Evolutionary conservation across 176 grass and related monocot species (phyloP), one percentile per base, ranked within the genome.

Genomic region (Stipa capillata): DNA sequence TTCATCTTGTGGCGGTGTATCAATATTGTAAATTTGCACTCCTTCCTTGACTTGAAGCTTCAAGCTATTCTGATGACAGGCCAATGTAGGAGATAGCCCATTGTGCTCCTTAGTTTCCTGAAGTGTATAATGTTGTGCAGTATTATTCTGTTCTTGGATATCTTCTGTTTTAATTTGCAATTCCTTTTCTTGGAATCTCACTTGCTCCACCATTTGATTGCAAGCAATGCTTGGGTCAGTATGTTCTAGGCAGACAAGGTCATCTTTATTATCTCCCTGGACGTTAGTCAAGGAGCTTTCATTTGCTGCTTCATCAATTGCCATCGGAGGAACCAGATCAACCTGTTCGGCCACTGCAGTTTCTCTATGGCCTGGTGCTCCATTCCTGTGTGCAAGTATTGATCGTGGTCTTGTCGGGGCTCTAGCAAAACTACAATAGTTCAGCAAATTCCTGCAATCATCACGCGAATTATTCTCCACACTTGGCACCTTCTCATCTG

Each of bases 341-440:
- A 64, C 72, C 41, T 79, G 82, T 65, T 65, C 62, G 17, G 66
- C 21, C 4, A 88, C 83, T 63, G 49, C 54, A 79, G 31, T 44
- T 59, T 68, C 76, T 65, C 66, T 80, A 76, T 64, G 53, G 59
- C 41, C 39, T 47, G 24, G 48, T 63, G 73, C 17, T 60, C 54
- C 32, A 76, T 85, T 88, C 82, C 60, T 96, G 49, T 91, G 84
- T 56, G 77, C 29, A 73, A 89, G 21, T 69, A 90, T 9, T 72
- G 92, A 89, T 52, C 90, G 74, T 12, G 81, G 87, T 77, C 82
- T 92, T 28, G 81, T 99, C 15, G 90, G 86, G 27, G 90, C 80
- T 74, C 74, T 93, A 44, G 84, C 71, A 87, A 91, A 86, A 65
- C 49, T 80, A 87, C 90, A 87, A 49, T 70, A 70, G 45, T 80